Conservation (phyloP, 371 early-diverging fungal species). For the Sanchytrium tribonematis region DNA sequence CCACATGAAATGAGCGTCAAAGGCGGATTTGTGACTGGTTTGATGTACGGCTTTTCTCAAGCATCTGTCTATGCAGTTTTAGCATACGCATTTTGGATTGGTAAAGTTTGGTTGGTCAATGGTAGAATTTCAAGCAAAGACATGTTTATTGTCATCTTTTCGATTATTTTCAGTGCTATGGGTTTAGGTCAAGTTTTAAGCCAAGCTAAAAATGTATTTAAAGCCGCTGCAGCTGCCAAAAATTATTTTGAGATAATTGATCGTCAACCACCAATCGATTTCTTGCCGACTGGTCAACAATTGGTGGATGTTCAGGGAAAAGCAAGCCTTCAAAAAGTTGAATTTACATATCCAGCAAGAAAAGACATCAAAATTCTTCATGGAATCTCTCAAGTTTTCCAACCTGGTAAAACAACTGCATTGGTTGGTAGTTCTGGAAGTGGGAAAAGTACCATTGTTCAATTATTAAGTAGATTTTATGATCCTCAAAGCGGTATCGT, state of each 20-base stretch:
- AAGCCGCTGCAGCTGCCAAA: constrained; percentile 5
- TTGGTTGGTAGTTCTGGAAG: not conserved
- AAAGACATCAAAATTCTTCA: not conserved
- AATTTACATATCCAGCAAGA: constrained; percentile 1
- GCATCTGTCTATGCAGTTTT: constrained; percentile 19
- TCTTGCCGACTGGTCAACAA: not conserved
- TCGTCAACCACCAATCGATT: constrained; percentile 2
- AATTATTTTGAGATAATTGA: constrained; percentile 3
- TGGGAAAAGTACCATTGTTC: not conserved
- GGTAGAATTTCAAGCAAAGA: constrained; percentile 1
- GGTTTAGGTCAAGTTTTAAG: not conserved
- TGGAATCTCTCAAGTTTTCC: not conserved
- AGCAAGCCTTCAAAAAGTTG: not conserved
- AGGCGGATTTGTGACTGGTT: not conserved
- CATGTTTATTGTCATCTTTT: constrained; percentile 3
- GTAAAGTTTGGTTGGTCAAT: constrained; percentile 30
- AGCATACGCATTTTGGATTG: constrained; percentile 36
- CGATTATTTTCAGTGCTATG: constrained; percentile 2
- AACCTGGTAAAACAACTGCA: not conserved
- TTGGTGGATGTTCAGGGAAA: not conserved
- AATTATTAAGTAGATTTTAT: not conserved
- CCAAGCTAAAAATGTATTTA: constrained; percentile 8
- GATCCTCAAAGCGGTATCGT: not conserved
- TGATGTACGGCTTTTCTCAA: not conserved
- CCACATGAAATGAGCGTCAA: not conserved